Conservation (phyloP, 192 early-diverging fungal species). For the Backusella tarrabulga region DNA sequence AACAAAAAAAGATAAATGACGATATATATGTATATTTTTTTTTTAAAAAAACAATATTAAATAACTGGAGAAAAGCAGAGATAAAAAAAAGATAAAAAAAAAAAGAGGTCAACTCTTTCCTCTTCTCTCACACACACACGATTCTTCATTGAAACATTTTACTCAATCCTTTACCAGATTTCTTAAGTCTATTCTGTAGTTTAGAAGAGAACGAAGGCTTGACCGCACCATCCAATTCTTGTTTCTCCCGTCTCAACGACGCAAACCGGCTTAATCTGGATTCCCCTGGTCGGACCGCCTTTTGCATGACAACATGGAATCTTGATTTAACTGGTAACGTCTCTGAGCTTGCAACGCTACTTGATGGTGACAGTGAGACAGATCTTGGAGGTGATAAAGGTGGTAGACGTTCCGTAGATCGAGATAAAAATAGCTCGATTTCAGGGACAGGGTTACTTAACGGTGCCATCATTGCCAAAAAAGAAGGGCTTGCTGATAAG, state of each 20-base stretch:
- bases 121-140: not conserved
- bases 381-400: not conserved
- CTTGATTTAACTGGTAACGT: not conserved
- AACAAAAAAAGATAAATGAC: not conserved
- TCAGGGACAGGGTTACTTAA: not conserved
- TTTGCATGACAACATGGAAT: not conserved
- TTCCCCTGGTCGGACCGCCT: not conserved
- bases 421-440: conserved; percentile 5
- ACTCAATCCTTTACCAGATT: not conserved
- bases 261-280: not conserved
- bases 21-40: not conserved
- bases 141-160: not conserved
- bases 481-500: not conserved
- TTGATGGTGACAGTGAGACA: not conserved
- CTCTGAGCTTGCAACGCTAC: not conserved
- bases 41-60: not conserved
- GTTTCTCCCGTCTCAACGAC: not conserved
- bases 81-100: not conserved
- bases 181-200: not conserved
- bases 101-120: not conserved
- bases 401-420: not conserved
- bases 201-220: not conserved
- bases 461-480: conserved; percentile 1
- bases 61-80: not conserved
- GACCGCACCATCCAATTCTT: not conserved